phyloP scores from a whole-genome alignment of 2,329 filamentous ascomycete species.

The Dactylonectria estremocensis region DNA sequence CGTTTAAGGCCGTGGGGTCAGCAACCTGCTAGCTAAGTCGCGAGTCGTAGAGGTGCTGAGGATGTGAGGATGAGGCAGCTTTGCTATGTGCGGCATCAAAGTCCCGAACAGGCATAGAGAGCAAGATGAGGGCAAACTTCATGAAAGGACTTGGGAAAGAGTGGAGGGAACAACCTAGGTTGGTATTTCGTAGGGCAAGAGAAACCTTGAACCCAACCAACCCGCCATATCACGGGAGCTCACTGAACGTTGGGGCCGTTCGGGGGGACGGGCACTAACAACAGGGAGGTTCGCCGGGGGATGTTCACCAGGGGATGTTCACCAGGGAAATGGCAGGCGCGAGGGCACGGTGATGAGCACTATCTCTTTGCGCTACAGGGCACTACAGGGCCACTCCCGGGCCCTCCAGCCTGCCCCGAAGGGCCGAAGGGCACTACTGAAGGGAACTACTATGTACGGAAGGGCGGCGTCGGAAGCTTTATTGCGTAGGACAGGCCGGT shows the following conservation, averaged over 20 bases:
- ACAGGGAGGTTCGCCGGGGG: background rate
- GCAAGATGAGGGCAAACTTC: background rate
- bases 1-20: constrained; percentile 33
- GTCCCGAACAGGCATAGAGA: constrained; percentile 9
- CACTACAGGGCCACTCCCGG: constrained; percentile 4
- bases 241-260: background rate
- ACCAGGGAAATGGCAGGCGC: too few species aligned
- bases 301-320: background rate
- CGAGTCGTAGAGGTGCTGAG: constrained; percentile 15
- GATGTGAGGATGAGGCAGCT: constrained; percentile 28
- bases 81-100: constrained; percentile 13
- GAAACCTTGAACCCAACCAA: background rate
- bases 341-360: too few species aligned
- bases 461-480: constrained; percentile 5
- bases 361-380: background rate
- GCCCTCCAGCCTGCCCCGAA: background rate
- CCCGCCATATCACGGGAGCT: background rate
- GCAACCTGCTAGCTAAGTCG: constrained; percentile 8
- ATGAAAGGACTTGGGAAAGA: too few species aligned
- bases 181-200: too few species aligned
- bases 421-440: background rate
- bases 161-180: too few species aligned
- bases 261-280: constrained; percentile 8
- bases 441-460: background rate
- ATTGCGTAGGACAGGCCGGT: constrained; percentile 16